Conservation (phyloP, 169 alveolate genomes). For the Babesia caballi region DNA sequence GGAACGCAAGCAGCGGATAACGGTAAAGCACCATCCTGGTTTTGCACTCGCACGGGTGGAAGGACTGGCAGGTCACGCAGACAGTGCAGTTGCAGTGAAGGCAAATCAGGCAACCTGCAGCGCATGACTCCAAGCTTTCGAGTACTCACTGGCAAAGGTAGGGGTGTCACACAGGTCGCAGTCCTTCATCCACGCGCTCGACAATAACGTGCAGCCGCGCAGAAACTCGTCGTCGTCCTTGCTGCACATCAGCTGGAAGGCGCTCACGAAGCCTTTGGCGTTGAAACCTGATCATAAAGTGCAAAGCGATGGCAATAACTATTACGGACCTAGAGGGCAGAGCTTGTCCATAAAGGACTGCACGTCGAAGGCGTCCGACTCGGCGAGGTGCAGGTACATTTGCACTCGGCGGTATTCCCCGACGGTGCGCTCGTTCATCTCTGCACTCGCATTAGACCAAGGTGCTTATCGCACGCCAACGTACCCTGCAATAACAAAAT, state of each 20-base stretch:
- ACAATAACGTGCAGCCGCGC: conserved; percentile 42
- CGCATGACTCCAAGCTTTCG: not conserved
- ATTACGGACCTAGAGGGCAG: not conserved
- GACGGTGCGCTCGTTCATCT: conserved; percentile 21
- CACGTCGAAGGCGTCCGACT: not conserved
- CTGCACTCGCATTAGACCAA: not conserved
- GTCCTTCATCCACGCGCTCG: conserved; percentile 41
- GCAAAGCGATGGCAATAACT: not conserved
- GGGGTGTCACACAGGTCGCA: conserved; percentile 67
- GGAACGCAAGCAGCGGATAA: conserved; percentile 41
- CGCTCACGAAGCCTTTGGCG: conserved; percentile 12
- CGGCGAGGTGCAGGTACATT: conserved; percentile 41
- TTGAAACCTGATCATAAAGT: conserved; percentile 9
- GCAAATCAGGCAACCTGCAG: conserved; percentile 40
- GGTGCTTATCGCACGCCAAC: not conserved
- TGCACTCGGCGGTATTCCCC: conserved; percentile 27
- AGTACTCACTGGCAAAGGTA: conserved; percentile 40
- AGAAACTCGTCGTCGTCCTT: conserved; percentile 28
- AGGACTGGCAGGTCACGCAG: conserved; percentile 38
- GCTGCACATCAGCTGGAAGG: conserved; percentile 13
- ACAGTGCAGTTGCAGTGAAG: conserved; percentile 40
- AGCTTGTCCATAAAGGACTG: not conserved
- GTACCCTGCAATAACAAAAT: conserved; percentile 32
- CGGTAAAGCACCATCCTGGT: conserved; percentile 50
- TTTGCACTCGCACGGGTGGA: conserved; percentile 53